Evolutionary conservation across 148 eudicot species (phyloP), one percentile per base, ranked within the genome.

Genomic region (Fagopyrum homotropicum): DNA sequence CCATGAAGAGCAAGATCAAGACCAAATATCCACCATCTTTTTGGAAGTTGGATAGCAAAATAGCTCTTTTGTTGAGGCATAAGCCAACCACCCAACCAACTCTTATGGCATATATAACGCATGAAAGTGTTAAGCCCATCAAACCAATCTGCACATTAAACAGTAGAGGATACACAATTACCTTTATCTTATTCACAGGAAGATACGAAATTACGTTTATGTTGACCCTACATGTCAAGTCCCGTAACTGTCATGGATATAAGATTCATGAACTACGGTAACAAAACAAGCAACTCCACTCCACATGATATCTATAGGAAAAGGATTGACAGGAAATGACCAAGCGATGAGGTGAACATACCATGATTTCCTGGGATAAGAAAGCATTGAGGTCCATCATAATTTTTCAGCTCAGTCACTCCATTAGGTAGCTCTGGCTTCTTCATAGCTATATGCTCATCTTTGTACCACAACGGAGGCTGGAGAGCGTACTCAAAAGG

Each of bases 51-150:
- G 81, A 95, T 79, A 61, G 99, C 97, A 83, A 90, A 96, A 80
- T 96, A 96, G 83, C 99, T 96, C 81, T 66, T 92, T 88, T 84
- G 90, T 80, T 96, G 99, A 74, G 99, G 99, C 99, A 96, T 96
- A 76, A 96, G 86, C 99, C 99, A 96, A 63, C 99, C 99, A 75
- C 99, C 99, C 80, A 96, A 89, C 99, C 99, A 96, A 85, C 87
- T 92, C 81, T 92, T 92, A 82, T 96, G 99, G 83, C 99, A 96
- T 77, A 96, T 96, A 82, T 90, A 92, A 81, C 97, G 90, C 88
- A 92, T 92, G 81, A 84, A 96, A 61, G 97, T 96, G 84, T 96
- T 86, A 72, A 96, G 93, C 69, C 99, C 99, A 82, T 96, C 99
- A 82, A 96, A 90, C 99, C 99, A 96, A 81, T 92, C 98, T 92